Percentiles rank a stretch among this genome's conserved stretches.
phyloP scores from a whole-genome alignment of 305 asterid species.

The Vinca major region DNA sequence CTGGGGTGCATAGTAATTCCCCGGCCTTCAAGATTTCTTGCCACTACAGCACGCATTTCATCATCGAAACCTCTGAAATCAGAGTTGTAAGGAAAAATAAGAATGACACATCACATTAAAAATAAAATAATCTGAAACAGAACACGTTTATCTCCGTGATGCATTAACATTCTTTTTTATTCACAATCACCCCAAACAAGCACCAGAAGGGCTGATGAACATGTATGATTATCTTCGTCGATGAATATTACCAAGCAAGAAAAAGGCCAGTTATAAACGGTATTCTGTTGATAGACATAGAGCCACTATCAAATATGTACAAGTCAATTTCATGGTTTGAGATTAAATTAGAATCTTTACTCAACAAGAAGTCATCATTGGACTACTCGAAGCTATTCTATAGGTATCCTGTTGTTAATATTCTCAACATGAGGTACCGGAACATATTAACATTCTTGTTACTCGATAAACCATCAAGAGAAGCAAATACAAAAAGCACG shows the following conservation, averaged over 20 bases:
- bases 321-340: not conserved
- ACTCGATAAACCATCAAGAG: too few species aligned
- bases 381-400: not conserved
- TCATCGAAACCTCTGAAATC: conserved; percentile 88
- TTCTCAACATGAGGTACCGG: not conserved
- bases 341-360: not conserved
- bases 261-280: not conserved
- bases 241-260: not conserved
- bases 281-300: not conserved
- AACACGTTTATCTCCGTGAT: not conserved
- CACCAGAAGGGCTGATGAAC: not conserved
- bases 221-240: not conserved
- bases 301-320: not conserved
- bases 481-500: too few species aligned
- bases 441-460: too few species aligned
- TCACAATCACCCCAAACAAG: not conserved
- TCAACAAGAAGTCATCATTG: not conserved
- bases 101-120: conserved; percentile 8
- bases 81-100: conserved; percentile 12
- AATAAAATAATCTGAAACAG: conserved; percentile 1
- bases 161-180: not conserved
- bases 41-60: conserved; percentile 89
- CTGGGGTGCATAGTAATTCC: conserved; percentile 82
- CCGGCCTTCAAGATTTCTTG: conserved; percentile 93
- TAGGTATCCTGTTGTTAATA: not conserved